These are phyloP conservation scores for Backusella westeae DNA, from an alignment of 192 early-diverging fungal genomes.

Conservation along the genomic window DNA sequence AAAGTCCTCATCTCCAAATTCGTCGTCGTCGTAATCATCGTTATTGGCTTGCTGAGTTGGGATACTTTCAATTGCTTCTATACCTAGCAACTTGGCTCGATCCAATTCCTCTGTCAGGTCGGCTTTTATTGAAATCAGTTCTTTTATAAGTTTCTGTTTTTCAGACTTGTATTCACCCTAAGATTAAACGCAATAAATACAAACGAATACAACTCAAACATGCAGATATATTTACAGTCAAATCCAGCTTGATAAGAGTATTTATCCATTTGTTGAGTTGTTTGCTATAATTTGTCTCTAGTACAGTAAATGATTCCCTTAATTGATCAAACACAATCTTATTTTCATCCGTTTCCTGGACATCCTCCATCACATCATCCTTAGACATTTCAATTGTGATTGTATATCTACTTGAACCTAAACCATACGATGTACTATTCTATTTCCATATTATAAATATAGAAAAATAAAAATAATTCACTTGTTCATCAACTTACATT, in stretches of 20 bases:
- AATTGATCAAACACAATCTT: constrained; percentile 54
- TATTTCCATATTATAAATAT: neutral
- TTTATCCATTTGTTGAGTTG: constrained; percentile 50
- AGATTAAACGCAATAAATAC: neutral
- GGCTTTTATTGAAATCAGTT: constrained; percentile 38
- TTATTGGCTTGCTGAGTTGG: constrained; percentile 18
- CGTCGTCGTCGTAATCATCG: constrained; percentile 40
- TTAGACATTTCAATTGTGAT: constrained; percentile 56
- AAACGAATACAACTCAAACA: neutral
- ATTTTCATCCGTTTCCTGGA: constrained; percentile 55
- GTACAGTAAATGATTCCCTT: constrained; percentile 43
- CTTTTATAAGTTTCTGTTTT: constrained; percentile 38
- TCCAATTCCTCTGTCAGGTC: constrained; percentile 35
- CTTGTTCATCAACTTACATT: neutral
- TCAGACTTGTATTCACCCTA: constrained; percentile 22
- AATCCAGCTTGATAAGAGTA: constrained; percentile 39
- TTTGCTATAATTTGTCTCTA: constrained; percentile 43
- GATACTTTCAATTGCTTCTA: constrained; percentile 33
- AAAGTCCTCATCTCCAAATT: constrained; percentile 42
- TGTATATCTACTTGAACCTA: constrained; percentile 60
- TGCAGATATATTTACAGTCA: constrained; percentile 14
- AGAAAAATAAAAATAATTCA: neutral
- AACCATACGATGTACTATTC: constrained; percentile 42
- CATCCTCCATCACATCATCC: constrained; percentile 44
- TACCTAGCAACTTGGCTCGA: constrained; percentile 40